Base-by-base conservation (phyloP, 139 green algal genomes). In the Ettlia oleoabundans region DNA sequence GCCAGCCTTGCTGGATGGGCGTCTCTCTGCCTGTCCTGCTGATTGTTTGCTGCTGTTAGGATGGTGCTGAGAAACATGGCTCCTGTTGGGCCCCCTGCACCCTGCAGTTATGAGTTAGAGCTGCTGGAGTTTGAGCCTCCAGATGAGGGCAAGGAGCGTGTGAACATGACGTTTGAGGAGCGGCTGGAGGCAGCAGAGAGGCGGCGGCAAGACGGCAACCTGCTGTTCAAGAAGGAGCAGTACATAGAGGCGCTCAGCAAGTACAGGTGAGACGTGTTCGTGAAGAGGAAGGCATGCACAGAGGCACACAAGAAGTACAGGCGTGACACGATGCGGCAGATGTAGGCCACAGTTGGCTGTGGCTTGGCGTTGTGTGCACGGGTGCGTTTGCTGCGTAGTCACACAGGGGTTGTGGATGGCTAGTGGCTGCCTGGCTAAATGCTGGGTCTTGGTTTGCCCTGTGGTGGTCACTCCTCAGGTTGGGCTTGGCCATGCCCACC, bases 161-260 rank as follows among this genome's bases (percentile, higher is more conserved):
- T 42, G 1, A 22, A 62, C 4, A 90, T 92, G 84, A 67, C 63
- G 38, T 84, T 78, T 68, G 75, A 85, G 38, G 79, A 69, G 58
- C 85, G 92, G 33, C 63, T 96, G 66, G 93, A 96, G 76, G 89
- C 92, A 42, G 92, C 93, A 7, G 90, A 95, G 81, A 68, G 90
- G 66, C 83, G 89, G 61, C 82, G 91, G 19, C 37, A 88, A 62
- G 78, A 90, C 52, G 94, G 93, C 62, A 97, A 97, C 71, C 64
- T 63, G 13, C 86, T 93, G 2, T 96, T 94, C 87, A 51, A 79
- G 33, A 64, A 84, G n/a, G 89, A 83, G 1, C 69, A 84, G 52
- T 58, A 72, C 37, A 78, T 77, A n/a, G 86, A 88, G 53, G 91
- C 92, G 0, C 82, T 96, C 24, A 74, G 41, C 15, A 90, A 87